Evolutionary conservation across 192 early-diverging fungal genomes (phyloP).

Genomic region (Helicostylum pulchrum): DNA sequence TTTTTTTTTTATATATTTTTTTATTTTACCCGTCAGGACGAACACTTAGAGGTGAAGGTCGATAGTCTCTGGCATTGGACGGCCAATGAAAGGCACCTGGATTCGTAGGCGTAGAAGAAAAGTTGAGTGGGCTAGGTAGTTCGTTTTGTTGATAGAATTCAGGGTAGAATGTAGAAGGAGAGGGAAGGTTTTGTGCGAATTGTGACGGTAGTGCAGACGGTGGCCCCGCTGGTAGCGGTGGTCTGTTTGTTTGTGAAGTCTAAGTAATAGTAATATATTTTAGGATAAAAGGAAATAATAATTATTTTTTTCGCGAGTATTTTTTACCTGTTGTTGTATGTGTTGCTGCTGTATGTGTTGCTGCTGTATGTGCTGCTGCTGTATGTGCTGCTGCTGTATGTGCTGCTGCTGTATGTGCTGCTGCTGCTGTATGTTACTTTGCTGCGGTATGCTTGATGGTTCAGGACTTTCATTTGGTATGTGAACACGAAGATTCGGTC

Average conservation of each 20-base stretch:
- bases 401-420: background rate
- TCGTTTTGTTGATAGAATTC: conserved; percentile 71
- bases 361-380: background rate
- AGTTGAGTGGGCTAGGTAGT: conserved; percentile 72
- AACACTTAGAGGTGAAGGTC: conserved; percentile 11
- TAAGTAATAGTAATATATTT: too few relatives aligned
- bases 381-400: background rate
- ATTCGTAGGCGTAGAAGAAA: conserved; percentile 66
- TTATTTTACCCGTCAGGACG: background rate
- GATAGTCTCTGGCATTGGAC: conserved; percentile 12
- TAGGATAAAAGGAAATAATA: background rate
- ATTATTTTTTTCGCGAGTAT: too few relatives aligned
- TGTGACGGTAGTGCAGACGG: conserved; percentile 67
- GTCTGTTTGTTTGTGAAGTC: background rate
- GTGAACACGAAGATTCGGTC: conserved; percentile 2
- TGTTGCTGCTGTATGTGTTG: background rate
- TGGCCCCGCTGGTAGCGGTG: conserved; percentile 27
- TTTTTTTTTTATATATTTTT: background rate
- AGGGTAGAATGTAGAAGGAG: conserved; percentile 75
- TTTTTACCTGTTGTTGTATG: conserved; percentile 11
- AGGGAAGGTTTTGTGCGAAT: conserved; percentile 69
- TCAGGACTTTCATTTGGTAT: conserved; percentile 10
- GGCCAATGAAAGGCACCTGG: conserved; percentile 19
- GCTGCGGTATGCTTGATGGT: background rate
- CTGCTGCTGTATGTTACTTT: background rate